These are phyloP conservation scores for Hygrocybe punicea DNA, from an alignment of 768 basidiomycete species.

Conservation along the genomic window DNA sequence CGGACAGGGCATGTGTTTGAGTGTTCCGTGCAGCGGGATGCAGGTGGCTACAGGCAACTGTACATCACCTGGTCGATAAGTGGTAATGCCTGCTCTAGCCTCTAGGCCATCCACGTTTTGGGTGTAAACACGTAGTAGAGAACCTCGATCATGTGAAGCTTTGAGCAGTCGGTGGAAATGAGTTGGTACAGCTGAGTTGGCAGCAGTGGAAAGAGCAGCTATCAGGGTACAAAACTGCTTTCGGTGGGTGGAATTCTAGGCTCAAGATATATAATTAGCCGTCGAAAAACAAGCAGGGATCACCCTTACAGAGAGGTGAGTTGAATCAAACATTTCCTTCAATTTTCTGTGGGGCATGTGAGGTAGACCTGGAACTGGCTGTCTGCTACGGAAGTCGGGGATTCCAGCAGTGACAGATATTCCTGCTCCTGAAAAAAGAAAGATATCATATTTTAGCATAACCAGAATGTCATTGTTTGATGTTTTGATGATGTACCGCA, in stretches of 20 bases:
- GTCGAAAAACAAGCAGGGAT: too few relatives aligned
- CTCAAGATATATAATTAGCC: background rate
- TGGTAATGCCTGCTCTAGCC: slow-evolving; percentile 53
- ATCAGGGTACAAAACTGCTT: background rate
- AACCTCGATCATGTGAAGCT: background rate
- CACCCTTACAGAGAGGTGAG: background rate
- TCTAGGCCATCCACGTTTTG: slow-evolving; percentile 98
- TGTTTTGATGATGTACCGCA: background rate
- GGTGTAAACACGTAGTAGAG: slow-evolving; percentile 80
- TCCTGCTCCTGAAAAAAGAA: background rate
- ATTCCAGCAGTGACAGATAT: background rate
- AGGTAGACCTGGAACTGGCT: background rate
- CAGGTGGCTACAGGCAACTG: background rate
- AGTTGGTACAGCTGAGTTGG: background rate
- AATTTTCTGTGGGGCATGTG: background rate
- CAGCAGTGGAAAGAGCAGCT: background rate
- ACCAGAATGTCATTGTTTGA: too few relatives aligned
- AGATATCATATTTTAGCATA: too few relatives aligned
- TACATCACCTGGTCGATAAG: background rate
- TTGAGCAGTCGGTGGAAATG: background rate
- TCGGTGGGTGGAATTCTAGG: background rate
- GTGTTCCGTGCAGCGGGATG: background rate
- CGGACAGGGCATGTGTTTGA: background rate
- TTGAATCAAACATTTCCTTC: background rate
- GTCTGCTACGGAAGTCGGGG: background rate